Conservation (phyloP, 2,329 filamentous ascomycete species). For the Paraconiothyrium brasiliense region DNA sequence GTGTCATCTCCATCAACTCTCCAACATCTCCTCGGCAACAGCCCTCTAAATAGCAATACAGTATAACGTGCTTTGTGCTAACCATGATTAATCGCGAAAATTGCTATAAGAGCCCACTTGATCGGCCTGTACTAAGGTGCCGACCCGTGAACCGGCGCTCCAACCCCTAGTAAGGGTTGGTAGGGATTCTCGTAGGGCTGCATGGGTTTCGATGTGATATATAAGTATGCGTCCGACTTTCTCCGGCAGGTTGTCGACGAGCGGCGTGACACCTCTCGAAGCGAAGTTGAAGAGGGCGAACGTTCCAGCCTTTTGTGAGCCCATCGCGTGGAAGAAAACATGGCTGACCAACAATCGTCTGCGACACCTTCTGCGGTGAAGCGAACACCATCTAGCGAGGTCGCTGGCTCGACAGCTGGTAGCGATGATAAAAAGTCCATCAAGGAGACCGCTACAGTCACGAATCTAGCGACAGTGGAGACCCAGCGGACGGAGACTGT, state of each 20-base stretch:
- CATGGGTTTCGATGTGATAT: not conserved
- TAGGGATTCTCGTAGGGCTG: not conserved
- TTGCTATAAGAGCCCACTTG: not conserved
- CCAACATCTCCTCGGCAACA: constrained; percentile 12
- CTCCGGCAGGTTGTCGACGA: not conserved
- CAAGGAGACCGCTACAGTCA: constrained; percentile 16
- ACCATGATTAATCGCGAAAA: constrained; percentile 10
- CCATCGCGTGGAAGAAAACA: constrained; percentile 6
- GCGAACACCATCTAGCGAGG: constrained; percentile 11
- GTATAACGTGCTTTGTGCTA: constrained; percentile 22
- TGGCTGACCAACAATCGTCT: not conserved
- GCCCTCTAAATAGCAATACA: constrained; percentile 5
- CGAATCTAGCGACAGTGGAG: constrained; percentile 17
- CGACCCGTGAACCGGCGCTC: not conserved
- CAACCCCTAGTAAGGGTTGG: not conserved
- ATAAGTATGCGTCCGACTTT: not conserved
- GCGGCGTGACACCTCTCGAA: not conserved
- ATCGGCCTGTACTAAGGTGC: constrained; percentile 11
- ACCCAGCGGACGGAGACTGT: constrained; percentile 20
- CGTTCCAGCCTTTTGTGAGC: not conserved
- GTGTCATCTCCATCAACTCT: constrained; percentile 4
- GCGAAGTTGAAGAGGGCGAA: not conserved
- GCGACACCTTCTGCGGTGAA: not conserved
- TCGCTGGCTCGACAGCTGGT: constrained; percentile 16
- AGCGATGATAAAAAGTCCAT: constrained; percentile 16